These are phyloP conservation scores for Corylus avellana DNA, from an alignment of 306 rosid genomes.

Conservation along the genomic window DNA sequence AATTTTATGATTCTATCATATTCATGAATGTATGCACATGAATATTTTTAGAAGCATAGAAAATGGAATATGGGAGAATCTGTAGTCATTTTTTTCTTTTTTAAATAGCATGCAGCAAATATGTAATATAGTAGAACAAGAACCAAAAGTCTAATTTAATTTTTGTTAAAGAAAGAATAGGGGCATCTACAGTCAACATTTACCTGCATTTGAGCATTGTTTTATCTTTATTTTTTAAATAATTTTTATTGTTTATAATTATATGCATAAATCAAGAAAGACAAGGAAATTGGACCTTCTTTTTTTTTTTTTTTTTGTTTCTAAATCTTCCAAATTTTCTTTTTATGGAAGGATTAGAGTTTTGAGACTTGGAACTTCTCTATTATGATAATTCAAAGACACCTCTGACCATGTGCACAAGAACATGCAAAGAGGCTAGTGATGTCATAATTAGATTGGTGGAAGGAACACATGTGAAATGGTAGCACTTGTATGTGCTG, in stretches of 20 bases:
- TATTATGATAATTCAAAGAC: neutral
- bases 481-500: neutral
- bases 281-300: too few relatives aligned
- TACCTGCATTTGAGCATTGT: too few relatives aligned
- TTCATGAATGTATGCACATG: neutral
- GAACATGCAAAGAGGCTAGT: neutral
- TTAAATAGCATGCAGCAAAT: neutral
- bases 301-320: too few relatives aligned
- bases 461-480: neutral
- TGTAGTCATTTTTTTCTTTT: neutral
- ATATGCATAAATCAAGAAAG: too few relatives aligned
- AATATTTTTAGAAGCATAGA: neutral
- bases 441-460: neutral
- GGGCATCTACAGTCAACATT: neutral
- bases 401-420: neutral
- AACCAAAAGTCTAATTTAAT: too few relatives aligned
- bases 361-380: neutral
- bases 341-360: too few relatives aligned
- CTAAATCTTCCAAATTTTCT: too few relatives aligned
- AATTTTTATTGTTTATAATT: too few relatives aligned
- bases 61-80: neutral
- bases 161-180: neutral
- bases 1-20: too few relatives aligned
- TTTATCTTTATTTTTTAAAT: too few relatives aligned
- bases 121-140: neutral